phyloP scores from a whole-genome alignment of 2,329 filamentous ascomycete species.

The Colletotrichum tamarilloi region DNA sequence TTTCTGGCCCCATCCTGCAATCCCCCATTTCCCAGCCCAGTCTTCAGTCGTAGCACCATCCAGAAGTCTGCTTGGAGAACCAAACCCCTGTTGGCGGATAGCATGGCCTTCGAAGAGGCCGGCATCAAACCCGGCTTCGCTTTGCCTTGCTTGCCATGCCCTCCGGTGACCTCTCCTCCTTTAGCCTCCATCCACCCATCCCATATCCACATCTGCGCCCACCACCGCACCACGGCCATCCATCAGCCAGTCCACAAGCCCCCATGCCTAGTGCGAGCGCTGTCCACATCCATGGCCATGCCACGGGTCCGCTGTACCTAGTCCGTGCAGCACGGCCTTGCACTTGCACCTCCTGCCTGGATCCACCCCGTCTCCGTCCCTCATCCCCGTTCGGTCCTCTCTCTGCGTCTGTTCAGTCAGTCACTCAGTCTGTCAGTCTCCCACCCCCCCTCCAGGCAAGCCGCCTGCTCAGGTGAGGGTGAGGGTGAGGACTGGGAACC shows the following conservation, averaged over 20 bases:
- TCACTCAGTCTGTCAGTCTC: background rate
- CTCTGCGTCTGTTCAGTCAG: background rate
- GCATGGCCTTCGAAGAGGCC: conserved; percentile 15
- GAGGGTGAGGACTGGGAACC: background rate
- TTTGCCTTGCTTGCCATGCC: background rate
- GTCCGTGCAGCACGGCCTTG: conserved; percentile 12
- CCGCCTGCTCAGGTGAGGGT: conserved; percentile 26
- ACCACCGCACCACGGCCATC: conserved; percentile 18
- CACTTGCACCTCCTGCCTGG: conserved; percentile 3
- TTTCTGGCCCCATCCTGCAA: conserved; percentile 29
- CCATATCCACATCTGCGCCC: conserved; percentile 27
- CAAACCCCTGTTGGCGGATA: conserved; percentile 3
- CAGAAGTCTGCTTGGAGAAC: background rate
- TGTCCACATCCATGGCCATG: conserved; percentile 27
- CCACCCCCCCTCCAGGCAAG: background rate
- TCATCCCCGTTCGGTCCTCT: conserved; percentile 23
- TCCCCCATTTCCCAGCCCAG: conserved; percentile 13
- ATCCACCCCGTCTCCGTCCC: conserved; percentile 26
- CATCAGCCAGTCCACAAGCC: background rate
- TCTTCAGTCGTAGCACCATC: background rate
- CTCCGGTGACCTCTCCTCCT: background rate
- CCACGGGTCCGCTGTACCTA: conserved; percentile 26
- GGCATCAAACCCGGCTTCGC: conserved; percentile 7
- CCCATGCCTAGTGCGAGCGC: conserved; percentile 19
- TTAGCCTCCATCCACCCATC: background rate